phyloP scores from a whole-genome alignment of 305 asterid genomes.

The Fraxinus latifolia region DNA sequence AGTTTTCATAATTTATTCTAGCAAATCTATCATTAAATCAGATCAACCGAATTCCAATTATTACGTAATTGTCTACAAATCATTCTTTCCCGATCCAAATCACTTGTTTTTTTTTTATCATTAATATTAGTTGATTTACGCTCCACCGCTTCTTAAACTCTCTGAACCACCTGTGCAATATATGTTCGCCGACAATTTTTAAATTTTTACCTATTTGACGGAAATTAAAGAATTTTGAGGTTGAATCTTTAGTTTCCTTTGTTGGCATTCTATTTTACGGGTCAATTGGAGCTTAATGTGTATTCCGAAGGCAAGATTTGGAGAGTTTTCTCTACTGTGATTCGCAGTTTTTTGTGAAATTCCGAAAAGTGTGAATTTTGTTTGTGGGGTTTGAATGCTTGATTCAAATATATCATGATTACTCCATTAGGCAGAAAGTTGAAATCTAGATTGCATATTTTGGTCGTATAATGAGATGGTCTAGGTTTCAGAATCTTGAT shows the following conservation, averaged over 20 bases:
- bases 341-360: background rate
- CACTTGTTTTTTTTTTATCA: background rate
- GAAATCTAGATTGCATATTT: background rate
- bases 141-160: constrained; percentile 8
- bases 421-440: background rate
- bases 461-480: background rate
- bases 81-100: constrained; percentile 25
- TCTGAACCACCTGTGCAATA: constrained; percentile 3
- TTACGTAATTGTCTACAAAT: background rate
- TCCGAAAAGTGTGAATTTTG: background rate
- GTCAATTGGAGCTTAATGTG: constrained; percentile 11
- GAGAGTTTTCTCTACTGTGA: background rate
- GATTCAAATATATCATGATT: background rate
- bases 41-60: background rate
- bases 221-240: constrained; percentile 15
- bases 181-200: background rate
- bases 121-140: background rate
- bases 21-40: background rate
- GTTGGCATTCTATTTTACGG: constrained; percentile 23
- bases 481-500: background rate
- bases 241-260: background rate
- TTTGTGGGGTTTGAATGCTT: background rate
- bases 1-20: background rate
- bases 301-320: constrained; percentile 24
- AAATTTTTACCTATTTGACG: constrained; percentile 17